Evolutionary conservation across 352 stramenopile species (phyloP).

Genomic region (Phytophthora uliginosa): DNA sequence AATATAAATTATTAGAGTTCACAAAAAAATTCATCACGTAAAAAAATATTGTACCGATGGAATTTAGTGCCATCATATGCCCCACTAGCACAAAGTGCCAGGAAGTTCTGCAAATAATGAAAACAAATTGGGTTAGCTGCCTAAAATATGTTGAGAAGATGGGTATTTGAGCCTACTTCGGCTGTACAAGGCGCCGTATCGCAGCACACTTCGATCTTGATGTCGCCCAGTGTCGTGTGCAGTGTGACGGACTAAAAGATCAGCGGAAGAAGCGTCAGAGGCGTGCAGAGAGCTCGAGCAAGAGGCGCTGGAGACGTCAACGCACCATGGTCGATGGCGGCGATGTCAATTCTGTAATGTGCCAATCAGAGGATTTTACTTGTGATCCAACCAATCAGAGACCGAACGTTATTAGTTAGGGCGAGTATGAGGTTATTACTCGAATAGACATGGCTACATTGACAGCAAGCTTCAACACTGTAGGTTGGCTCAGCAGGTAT

Average conservation of each 20-base stretch:
- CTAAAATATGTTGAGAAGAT: not conserved
- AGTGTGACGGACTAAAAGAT: conserved; percentile 93
- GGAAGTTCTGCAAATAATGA: conserved; percentile 93
- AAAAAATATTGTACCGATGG: conserved; percentile 69
- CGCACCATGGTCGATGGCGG: conserved; percentile 31
- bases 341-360: conserved; percentile 23
- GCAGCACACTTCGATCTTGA: conserved; percentile 98
- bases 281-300: not conserved
- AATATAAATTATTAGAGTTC: not conserved
- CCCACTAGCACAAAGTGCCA: conserved; percentile 95
- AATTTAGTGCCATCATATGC: conserved; percentile 94
- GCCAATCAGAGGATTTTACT: conserved; percentile 26
- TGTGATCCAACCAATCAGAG: conserved; percentile 3
- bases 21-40: not conserved
- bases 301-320: not conserved
- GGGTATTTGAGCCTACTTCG: conserved; percentile 54
- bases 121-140: conserved; percentile 6
- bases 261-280: not conserved
- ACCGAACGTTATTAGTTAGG: not conserved
- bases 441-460: conserved; percentile 18
- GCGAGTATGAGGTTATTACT: conserved; percentile 8
- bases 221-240: conserved; percentile 95
- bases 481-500: no score
- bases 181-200: conserved; percentile 93
- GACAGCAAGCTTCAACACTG: no score